Percentiles rank a stretch among this genome's conserved stretches.
These are phyloP conservation scores for Irpex rosettiformis DNA, from an alignment of 1,284 basidiomycete species.

Conservation along the genomic window DNA sequence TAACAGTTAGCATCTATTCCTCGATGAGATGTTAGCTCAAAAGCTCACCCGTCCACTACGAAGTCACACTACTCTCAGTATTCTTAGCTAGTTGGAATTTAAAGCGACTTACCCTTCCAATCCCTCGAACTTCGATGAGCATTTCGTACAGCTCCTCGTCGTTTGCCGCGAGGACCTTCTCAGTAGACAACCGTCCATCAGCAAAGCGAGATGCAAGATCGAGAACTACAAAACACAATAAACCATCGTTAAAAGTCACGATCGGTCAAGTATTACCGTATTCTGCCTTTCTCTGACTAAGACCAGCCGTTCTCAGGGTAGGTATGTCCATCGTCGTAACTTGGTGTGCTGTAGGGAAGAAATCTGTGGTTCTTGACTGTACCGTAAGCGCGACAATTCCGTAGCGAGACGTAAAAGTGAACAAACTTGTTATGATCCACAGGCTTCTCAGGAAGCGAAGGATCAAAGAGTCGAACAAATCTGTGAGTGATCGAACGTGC, in stretches of 20 bases:
- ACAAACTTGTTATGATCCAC: constrained; percentile 38
- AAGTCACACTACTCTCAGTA: background rate
- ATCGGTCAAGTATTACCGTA: constrained; percentile 48
- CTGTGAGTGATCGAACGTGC: constrained; percentile 84
- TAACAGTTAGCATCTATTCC: background rate
- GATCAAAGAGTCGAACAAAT: constrained; percentile 76
- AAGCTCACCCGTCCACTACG: constrained; percentile 36
- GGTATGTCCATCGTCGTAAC: constrained; percentile 58
- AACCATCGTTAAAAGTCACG: background rate
- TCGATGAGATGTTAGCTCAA: background rate
- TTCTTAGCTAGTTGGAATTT: background rate
- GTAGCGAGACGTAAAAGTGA: background rate
- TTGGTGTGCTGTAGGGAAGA: constrained; percentile 71
- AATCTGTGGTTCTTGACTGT: constrained; percentile 24
- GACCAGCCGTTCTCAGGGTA: constrained; percentile 64
- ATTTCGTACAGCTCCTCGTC: constrained; percentile 76
- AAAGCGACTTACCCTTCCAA: constrained; percentile 58
- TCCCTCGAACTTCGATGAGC: constrained; percentile 77
- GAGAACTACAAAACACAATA: constrained; percentile 44
- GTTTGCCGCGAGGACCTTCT: constrained; percentile 63
- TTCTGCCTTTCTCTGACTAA: constrained; percentile 81
- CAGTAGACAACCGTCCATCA: constrained; percentile 72
- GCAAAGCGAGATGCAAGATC: constrained; percentile 77
- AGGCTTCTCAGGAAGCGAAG: constrained; percentile 65
- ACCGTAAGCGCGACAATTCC: constrained; percentile 11